These are phyloP conservation scores for Talinum fruticosum DNA, from an alignment of 148 eudicot species.

Conservation along the genomic window DNA sequence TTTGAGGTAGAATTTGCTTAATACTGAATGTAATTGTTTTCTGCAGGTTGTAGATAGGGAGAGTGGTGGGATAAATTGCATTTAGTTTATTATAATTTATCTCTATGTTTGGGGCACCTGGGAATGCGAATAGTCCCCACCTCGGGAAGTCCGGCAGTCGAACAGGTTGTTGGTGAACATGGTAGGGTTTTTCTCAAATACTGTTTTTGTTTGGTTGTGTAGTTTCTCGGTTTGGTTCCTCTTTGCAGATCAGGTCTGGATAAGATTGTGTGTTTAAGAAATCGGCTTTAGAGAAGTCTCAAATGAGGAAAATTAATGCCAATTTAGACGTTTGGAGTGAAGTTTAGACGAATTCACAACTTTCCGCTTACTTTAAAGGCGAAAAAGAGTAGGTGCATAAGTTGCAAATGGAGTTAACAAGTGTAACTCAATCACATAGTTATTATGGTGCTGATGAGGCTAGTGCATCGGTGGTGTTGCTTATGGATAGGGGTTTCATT, in stretches of 20 bases:
- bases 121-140: constrained; percentile 66
- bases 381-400: neutral
- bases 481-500: neutral
- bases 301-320: neutral
- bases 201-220: constrained; percentile 3
- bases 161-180: constrained; percentile 57
- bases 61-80: neutral
- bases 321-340: neutral
- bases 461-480: neutral
- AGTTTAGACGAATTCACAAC: neutral
- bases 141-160: constrained; percentile 91
- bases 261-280: neutral
- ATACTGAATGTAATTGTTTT: neutral
- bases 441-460: neutral
- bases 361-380: neutral
- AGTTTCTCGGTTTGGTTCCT: neutral
- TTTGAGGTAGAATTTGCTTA: neutral
- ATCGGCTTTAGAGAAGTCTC: neutral
- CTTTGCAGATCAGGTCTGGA: neutral
- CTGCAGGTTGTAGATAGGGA: neutral
- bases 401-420: neutral
- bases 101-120: constrained; percentile 76
- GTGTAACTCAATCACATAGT: neutral
- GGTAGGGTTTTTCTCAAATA: constrained; percentile 32
- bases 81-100: neutral